Conservation (phyloP, 2,329 filamentous ascomycete genomes). For the Colletotrichum tanaceti region DNA sequence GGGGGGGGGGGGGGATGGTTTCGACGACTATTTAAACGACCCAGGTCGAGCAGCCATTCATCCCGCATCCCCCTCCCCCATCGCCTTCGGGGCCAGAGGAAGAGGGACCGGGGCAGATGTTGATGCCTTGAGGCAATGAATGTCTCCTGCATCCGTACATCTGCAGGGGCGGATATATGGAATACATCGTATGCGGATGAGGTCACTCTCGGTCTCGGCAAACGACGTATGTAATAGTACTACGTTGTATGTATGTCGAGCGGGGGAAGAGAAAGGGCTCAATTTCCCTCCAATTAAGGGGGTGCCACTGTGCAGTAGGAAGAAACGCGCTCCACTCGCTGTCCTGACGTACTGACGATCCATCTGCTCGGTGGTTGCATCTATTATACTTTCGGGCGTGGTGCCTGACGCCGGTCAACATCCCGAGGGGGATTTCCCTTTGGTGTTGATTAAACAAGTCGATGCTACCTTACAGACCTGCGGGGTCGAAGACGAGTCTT, state of each 20-base stretch:
- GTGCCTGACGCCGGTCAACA: not conserved
- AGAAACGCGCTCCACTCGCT: not conserved
- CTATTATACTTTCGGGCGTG: not conserved
- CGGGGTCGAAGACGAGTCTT: conserved; percentile 21
- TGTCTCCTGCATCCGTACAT: not conserved
- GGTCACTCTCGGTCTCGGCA: conserved; percentile 13
- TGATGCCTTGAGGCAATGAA: not conserved
- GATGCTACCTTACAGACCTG: no score
- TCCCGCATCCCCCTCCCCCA: not conserved
- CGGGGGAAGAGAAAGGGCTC: not conserved
- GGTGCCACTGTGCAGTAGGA: not conserved
- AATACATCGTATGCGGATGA: not conserved
- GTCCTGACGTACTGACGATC: not conserved
- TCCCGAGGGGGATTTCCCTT: not conserved
- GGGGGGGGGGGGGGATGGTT: no score
- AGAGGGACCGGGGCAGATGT: not conserved
- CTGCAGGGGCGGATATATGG: not conserved
- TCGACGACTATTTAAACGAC: not conserved
- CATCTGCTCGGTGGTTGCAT: not conserved
- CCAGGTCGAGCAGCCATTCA: not conserved
- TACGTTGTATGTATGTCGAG: not conserved
- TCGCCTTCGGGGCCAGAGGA: no score
- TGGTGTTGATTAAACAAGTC: not conserved
- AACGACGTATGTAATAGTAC: not conserved
- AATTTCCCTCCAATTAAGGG: conserved; percentile 32